These are phyloP conservation scores for Plantago elongata DNA, from an alignment of 257 asterid genomes.

Conservation along the genomic window DNA sequence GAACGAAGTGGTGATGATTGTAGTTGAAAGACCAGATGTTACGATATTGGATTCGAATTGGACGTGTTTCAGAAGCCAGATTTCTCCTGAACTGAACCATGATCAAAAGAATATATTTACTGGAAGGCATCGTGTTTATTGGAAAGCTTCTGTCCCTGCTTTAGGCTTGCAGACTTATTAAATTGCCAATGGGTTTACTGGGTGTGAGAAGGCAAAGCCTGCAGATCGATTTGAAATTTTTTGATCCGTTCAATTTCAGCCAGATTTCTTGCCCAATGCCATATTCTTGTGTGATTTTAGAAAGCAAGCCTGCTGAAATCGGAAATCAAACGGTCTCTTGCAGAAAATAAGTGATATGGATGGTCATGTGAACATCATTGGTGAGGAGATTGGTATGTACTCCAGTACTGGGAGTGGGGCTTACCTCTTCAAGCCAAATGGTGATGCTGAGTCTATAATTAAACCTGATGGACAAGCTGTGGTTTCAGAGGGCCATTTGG, in stretches of 20 bases:
- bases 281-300: constrained; percentile 62
- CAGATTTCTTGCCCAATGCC: constrained; percentile 63
- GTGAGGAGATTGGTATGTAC: constrained; percentile 75
- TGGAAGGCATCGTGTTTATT: constrained; percentile 80
- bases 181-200: constrained; percentile 91
- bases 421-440: constrained; percentile 83
- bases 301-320: constrained; percentile 57
- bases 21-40: constrained; percentile 84
- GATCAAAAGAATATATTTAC: constrained; percentile 49
- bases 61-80: constrained; percentile 97
- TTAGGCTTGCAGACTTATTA: constrained; percentile 95
- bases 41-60: constrained; percentile 92
- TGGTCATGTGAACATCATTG: constrained; percentile 48
- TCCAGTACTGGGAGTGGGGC: constrained; percentile 91
- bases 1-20: constrained; percentile 79
- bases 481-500: constrained; percentile 75
- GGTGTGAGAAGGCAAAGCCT: constrained; percentile 97
- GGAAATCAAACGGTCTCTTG: constrained; percentile 63
- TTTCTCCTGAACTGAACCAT: constrained; percentile 74
- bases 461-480: constrained; percentile 59
- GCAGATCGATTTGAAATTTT: constrained; percentile 46
- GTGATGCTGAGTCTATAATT: constrained; percentile 65
- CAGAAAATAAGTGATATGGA: constrained; percentile 51
- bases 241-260: constrained; percentile 28
- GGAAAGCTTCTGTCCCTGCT: constrained; percentile 88